Evolutionary conservation across 2,329 filamentous ascomycete species (phyloP), one percentile per base, ranked within the genome.

Genomic region (Alternaria sp.): DNA sequence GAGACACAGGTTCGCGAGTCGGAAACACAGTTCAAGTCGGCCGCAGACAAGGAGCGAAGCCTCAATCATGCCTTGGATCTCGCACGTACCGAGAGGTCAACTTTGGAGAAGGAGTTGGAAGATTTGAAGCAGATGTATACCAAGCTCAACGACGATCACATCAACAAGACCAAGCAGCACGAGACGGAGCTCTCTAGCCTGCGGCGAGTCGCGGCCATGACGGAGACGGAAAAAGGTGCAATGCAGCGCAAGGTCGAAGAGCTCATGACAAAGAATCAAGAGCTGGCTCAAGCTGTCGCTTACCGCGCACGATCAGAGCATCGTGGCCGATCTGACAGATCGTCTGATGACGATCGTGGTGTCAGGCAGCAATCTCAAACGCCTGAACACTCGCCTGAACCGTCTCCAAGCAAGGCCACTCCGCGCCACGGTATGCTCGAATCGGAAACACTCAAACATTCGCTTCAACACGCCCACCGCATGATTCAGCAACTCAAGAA

Each of bases 401-500:
- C 91, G 1, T 98, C 95, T 1, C 96, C 96, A 0, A 88, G 93
- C 76, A 99, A 98, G 83, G 90, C 90, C 61, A 97, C 95, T 2
- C 95, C 95, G 25, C 88, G 96, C 23, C 95, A 97, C 80, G 90
- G 92, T 40, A 90, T 93, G 81, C 86, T 99, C n/a, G 96, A 99
- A 80, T 91, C 93, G 0, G 96, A 99, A 82, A 99, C 96, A 0
- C 84, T 99, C 70, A 96, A 96, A 83, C 96, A 94, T 57, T 97
- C 95, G 25, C 86, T 98, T 26, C 91, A 93, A 70, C 96, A 99
- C 78, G 95, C 96, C 43, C 96, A 98, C 79, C 89, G 95, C 61
- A 97, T 97, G 82, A 97, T 99, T 62, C 95, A 98, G 79, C 97
- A 93, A 74, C 88, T 98, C 71, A 93, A 97, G 81, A 93, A 91